Evolutionary conservation across 495 filamentous ascomycete species (phyloP).

Genomic region (Lentithecium fluviatile): DNA sequence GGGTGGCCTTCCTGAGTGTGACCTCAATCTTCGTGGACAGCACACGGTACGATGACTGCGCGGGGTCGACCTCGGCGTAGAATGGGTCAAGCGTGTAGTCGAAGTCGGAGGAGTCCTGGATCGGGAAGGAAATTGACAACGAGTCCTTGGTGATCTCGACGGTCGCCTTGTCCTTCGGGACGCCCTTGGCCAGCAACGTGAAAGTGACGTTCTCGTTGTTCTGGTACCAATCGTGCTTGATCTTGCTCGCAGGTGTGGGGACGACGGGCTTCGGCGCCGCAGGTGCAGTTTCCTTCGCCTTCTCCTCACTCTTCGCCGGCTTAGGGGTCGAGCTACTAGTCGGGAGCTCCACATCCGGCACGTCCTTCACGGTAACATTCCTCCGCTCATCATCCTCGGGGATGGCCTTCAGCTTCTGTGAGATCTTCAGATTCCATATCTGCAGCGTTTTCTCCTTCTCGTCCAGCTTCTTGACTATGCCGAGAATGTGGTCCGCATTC

Average conservation of each 20-base stretch:
- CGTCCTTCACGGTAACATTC: slow-evolving; percentile 59
- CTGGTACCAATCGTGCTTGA: slow-evolving; percentile 82
- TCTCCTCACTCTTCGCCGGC: slow-evolving; percentile 35
- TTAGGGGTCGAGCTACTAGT: slow-evolving; percentile 29
- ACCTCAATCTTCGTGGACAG: slow-evolving; percentile 85
- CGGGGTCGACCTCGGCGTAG: slow-evolving; percentile 61
- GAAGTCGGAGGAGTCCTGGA: slow-evolving; percentile 56
- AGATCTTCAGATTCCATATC: slow-evolving; percentile 63
- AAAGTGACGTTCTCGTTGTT: slow-evolving; percentile 63
- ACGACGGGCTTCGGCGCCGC: slow-evolving; percentile 34
- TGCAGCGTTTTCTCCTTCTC: slow-evolving; percentile 61
- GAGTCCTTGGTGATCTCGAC: slow-evolving; percentile 59
- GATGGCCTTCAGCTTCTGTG: slow-evolving; percentile 50
- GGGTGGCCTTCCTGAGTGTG: slow-evolving; percentile 62
- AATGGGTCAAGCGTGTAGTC: slow-evolving; percentile 71
- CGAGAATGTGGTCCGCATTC: slow-evolving; percentile 73
- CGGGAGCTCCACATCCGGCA: slow-evolving; percentile 59
- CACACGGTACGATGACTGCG: slow-evolving; percentile 59
- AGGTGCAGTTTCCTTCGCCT: background rate
- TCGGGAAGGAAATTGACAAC: slow-evolving; percentile 65
- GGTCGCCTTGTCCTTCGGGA: slow-evolving; percentile 60
- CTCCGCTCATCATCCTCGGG: slow-evolving; percentile 57
- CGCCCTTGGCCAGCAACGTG: slow-evolving; percentile 69
- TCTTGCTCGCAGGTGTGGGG: slow-evolving; percentile 59
- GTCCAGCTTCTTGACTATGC: slow-evolving; percentile 59